Evolutionary conservation across 2,329 filamentous ascomycete species (phyloP).

Genomic region (Cercospora nicotianae): DNA sequence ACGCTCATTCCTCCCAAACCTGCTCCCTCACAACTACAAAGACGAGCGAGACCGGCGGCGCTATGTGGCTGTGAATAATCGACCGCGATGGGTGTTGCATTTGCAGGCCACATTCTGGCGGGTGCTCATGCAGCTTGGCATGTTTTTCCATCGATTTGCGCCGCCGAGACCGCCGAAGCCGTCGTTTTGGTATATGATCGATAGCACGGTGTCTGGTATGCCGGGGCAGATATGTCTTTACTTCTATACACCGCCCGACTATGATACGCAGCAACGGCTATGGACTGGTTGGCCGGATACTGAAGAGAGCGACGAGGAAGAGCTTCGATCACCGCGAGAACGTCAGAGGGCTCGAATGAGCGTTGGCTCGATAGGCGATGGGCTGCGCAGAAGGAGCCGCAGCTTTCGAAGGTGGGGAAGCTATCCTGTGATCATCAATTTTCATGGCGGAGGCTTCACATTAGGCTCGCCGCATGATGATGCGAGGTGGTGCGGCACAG

Average conservation of each 20-base stretch:
- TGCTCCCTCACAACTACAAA: conserved; percentile 17
- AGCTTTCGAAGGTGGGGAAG: conserved; percentile 43
- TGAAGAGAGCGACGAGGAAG: conserved; percentile 21
- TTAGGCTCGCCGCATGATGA: conserved; percentile 62
- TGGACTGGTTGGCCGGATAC: conserved; percentile 23
- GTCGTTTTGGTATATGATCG: conserved; percentile 58
- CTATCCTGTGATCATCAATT: conserved; percentile 62
- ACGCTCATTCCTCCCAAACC: conserved; percentile 16
- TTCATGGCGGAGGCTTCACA: conserved; percentile 65
- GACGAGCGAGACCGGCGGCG: conserved; percentile 14
- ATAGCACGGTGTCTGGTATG: conserved; percentile 49
- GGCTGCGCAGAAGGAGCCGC: conserved; percentile 28
- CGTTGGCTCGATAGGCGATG: conserved; percentile 28
- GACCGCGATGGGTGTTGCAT: conserved; percentile 60
- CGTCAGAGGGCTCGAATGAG: conserved; percentile 30
- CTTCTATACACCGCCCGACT: conserved; percentile 61
- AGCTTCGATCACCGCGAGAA: conserved; percentile 22
- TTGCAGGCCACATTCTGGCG: conserved; percentile 67
- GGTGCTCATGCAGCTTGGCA: conserved; percentile 66
- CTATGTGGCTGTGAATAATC: conserved; percentile 31
- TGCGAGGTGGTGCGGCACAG: conserved; percentile 58
- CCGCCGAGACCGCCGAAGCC: conserved; percentile 61
- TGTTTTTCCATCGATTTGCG: conserved; percentile 65
- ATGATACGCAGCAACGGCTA: conserved; percentile 45
- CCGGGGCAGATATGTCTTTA: conserved; percentile 54